Evolutionary conservation across 306 rosid genomes (phyloP).

Genomic region (Nissolia schottii): DNA sequence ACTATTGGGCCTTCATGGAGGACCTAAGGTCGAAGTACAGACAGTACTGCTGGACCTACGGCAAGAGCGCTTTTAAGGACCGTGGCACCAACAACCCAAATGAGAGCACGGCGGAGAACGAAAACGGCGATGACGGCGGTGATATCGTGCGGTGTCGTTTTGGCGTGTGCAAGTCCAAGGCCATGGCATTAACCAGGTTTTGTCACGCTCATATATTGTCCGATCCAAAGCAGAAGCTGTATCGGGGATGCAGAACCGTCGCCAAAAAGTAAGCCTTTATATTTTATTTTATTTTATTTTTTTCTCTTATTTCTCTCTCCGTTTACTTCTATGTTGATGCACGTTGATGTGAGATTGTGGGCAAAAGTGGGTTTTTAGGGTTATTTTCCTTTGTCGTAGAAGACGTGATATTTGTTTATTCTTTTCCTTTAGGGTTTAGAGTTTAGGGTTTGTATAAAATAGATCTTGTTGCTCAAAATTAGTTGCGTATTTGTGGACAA

Average conservation of each 20-base stretch:
- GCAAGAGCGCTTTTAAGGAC: slow-evolving; percentile 57
- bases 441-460: too few species aligned
- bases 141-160: slow-evolving; percentile 31
- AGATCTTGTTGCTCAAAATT: too few species aligned
- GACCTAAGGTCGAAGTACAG: slow-evolving; percentile 44
- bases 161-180: slow-evolving; percentile 34
- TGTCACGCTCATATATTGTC: slow-evolving; percentile 37
- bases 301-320: too few species aligned
- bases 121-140: too few species aligned
- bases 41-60: slow-evolving; percentile 59
- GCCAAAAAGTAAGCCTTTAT: slow-evolving; percentile 27
- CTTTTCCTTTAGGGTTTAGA: too few species aligned
- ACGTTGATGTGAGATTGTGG: neutral
- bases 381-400: too few species aligned
- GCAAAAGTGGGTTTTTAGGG: neutral
- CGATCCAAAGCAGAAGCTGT: slow-evolving; percentile 40
- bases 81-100: slow-evolving; percentile 1
- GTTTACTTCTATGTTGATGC: neutral
- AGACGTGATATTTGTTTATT: too few species aligned
- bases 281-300: neutral
- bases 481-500: too few species aligned
- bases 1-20: slow-evolving; percentile 70
- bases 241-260: slow-evolving; percentile 20
- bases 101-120: too few species aligned
- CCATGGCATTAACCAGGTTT: slow-evolving; percentile 40